These are phyloP conservation scores for Camillea tinctor DNA, from an alignment of 2,329 filamentous ascomycete species.

Conservation along the genomic window DNA sequence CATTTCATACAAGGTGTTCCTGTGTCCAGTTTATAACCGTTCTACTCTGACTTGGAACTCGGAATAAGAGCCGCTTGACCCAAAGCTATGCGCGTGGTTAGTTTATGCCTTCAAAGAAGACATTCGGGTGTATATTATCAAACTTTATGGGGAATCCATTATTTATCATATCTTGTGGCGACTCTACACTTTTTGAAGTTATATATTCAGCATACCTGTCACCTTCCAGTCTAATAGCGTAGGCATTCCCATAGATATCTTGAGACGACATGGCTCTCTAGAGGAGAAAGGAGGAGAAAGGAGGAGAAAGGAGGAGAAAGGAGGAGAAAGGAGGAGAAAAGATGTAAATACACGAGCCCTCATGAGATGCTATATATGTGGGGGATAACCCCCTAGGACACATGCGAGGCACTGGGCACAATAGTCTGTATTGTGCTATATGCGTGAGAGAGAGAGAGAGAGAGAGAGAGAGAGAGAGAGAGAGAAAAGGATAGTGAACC, in stretches of 20 bases:
- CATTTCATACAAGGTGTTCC: not conserved
- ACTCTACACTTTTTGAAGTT: not conserved
- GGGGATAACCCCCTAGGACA: no score
- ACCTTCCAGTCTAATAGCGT: not conserved
- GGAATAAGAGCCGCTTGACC: slow-evolving; percentile 5
- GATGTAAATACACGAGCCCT: no score
- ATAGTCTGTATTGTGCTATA: no score
- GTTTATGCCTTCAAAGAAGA: slow-evolving; percentile 6
- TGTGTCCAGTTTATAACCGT: slow-evolving; percentile 11
- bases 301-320: no score
- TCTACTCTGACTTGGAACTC: slow-evolving; percentile 11
- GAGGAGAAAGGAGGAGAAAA: no score
- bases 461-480: no score
- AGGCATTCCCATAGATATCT: slow-evolving; percentile 6
- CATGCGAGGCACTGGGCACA: no score
- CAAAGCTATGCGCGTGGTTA: not conserved
- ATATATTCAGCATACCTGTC: slow-evolving; percentile 3
- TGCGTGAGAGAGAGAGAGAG: no score
- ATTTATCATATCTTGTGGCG: not conserved
- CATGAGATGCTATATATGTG: no score
- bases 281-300: no score
- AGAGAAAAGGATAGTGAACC: no score
- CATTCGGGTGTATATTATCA: not conserved
- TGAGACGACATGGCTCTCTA: no score
- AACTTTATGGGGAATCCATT: not conserved